Evolutionary conservation across 2,329 filamentous ascomycete species (phyloP).

Genomic region (Pseudocercospora musae): DNA sequence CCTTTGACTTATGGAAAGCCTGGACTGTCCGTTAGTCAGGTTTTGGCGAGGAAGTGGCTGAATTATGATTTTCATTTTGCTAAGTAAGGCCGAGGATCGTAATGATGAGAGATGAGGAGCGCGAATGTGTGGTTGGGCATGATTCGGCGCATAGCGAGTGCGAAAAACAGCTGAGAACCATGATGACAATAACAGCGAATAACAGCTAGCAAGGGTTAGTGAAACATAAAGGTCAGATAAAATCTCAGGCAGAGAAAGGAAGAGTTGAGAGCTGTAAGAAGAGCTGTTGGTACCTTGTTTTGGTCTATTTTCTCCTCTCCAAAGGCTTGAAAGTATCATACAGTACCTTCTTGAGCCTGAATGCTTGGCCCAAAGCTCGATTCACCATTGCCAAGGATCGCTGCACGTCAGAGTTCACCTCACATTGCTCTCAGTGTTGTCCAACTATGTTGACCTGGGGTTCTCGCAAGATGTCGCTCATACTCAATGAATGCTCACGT

Average conservation of each 20-base stretch:
- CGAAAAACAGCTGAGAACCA: neutral
- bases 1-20: conserved; percentile 95
- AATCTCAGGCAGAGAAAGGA: neutral
- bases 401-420: too few species aligned
- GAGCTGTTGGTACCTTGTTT: neutral
- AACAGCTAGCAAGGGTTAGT: neutral
- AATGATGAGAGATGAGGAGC: neutral
- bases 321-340: too few species aligned
- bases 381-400: too few species aligned
- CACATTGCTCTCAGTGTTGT: too few species aligned
- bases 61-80: conserved; percentile 98
- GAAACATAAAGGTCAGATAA: neutral
- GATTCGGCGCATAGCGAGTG: neutral
- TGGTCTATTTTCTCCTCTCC: too few species aligned
- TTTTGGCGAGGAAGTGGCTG: conserved; percentile 87
- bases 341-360: too few species aligned
- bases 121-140: neutral
- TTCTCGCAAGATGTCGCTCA: neutral
- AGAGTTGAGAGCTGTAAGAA: neutral
- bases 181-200: neutral
- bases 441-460: too few species aligned
- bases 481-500: neutral
- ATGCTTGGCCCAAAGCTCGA: too few species aligned
- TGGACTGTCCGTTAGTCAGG: conserved; percentile 73
- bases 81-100: conserved; percentile 59